These are phyloP conservation scores for Talaromyces liani DNA, from an alignment of 495 filamentous ascomycete species.

Conservation along the genomic window DNA sequence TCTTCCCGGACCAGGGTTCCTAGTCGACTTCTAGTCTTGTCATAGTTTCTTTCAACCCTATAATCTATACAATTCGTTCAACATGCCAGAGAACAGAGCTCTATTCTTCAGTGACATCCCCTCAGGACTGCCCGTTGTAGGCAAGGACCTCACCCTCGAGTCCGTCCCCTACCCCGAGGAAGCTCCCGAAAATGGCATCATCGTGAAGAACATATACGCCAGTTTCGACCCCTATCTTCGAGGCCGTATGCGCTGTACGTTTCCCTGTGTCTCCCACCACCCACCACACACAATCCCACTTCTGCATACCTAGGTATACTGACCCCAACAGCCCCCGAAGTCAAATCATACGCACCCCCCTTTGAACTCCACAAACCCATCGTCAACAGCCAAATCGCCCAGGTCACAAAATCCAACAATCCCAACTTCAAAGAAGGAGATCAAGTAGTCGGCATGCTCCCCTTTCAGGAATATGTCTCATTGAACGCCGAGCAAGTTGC, in stretches of 20 bases:
- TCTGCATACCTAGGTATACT: background rate
- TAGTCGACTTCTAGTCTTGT: background rate
- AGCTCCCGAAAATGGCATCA: constrained; percentile 62
- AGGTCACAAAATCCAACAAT: constrained; percentile 60
- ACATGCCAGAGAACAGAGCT: constrained; percentile 57
- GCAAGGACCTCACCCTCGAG: constrained; percentile 69
- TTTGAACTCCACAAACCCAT: constrained; percentile 53
- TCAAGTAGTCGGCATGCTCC: constrained; percentile 50
- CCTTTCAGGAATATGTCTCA: constrained; percentile 54
- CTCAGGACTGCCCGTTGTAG: constrained; percentile 57
- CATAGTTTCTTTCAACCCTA: background rate
- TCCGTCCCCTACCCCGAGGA: constrained; percentile 55
- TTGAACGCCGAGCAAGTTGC: constrained; percentile 18
- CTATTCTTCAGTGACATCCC: constrained; percentile 74
- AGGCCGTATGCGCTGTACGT: constrained; percentile 47
- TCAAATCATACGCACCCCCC: constrained; percentile 57
- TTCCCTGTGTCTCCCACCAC: background rate
- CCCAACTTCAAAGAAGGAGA: constrained; percentile 58
- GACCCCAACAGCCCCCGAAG: constrained; percentile 17
- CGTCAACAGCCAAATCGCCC: constrained; percentile 46
- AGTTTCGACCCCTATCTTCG: constrained; percentile 90
- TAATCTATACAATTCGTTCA: background rate
- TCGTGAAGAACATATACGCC: constrained; percentile 63
- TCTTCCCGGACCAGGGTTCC: background rate
- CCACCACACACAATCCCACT: background rate